phyloP scores from a whole-genome alignment of 352 stramenopile genomes.

The Phytophthora macrochlamydospora region DNA sequence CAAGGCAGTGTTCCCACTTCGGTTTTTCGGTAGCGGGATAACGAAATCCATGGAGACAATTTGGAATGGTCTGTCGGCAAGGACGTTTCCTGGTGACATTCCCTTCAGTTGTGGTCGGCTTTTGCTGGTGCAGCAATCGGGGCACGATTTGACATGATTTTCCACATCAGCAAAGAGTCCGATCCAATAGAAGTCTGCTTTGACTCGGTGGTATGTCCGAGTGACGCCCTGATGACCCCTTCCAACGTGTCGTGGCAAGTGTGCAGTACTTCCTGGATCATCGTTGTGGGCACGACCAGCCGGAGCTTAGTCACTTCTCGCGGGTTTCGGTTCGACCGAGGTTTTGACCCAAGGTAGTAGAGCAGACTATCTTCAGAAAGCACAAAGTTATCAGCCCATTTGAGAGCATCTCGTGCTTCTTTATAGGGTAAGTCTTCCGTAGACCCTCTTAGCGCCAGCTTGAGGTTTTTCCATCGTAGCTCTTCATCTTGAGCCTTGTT shows the following conservation, averaged over 20 bases:
- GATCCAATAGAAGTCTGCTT: background rate
- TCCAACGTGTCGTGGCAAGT: constrained; percentile 4
- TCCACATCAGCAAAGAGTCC: constrained; percentile 3
- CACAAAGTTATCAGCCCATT: constrained; percentile 6
- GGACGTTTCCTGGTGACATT: background rate
- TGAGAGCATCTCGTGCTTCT: background rate
- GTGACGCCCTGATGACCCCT: constrained; percentile 5
- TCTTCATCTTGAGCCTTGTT: constrained; percentile 9
- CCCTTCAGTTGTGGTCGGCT: background rate
- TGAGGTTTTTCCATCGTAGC: constrained; percentile 1
- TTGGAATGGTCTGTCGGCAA: background rate
- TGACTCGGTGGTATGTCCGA: background rate
- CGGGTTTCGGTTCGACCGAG: background rate
- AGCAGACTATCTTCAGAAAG: constrained; percentile 2
- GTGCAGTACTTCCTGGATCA: constrained; percentile 7
- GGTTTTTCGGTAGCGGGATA: background rate
- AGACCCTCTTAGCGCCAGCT: background rate
- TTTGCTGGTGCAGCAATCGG: constrained; percentile 4
- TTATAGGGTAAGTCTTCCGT: background rate
- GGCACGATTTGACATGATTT: background rate
- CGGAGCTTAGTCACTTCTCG: background rate
- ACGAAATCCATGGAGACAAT: constrained; percentile 1
- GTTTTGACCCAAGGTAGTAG: background rate
- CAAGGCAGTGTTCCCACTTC: background rate
- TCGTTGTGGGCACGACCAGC: background rate